Base-by-base conservation (phyloP, 768 basidiomycete genomes). In the Tylopilus intermedius region DNA sequence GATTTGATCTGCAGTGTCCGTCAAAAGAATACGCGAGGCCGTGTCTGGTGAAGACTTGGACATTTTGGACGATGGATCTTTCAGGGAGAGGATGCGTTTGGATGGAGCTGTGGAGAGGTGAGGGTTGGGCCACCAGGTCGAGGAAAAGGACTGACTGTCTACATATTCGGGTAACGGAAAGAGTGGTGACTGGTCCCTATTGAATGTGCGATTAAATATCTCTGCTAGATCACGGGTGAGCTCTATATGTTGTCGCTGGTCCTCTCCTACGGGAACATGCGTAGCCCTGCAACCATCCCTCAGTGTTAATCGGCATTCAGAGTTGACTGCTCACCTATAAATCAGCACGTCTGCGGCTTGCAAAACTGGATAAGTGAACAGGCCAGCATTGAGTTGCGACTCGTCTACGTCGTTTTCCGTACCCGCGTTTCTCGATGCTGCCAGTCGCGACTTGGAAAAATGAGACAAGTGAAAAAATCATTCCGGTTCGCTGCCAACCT, bases 221-320 rank as follows among this genome's bases (percentile, higher is more conserved):
- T 89, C 82, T 0, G 90, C 93, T 10, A 96, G 71, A 60, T 94
- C 91, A 29, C 92, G 83, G 15, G 80, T 79, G 0, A 98, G 81
- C 62, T 96, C 94, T 39, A 97, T 79, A 63, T 98, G 95, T 71
- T 98, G 95, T 21, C 83, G 81, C 64, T 97, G 95, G 67, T 98
- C 95, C 62, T 97, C 94, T 24, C 95, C 95, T 5, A 98, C 94
- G 0, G 95, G 95, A 1, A 98, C 88, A 66, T 94, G 89, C 0
- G 93, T 95, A 2, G 93, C 82, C 59, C 94, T 92, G 57, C 1
- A 7, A 8, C 9, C 10, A 13, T 33, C 18, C 22, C 42, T 47
- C 11, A 48, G 45, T 8, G 6, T 7, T 13, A 1, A 18, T 32
- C n/a, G n/a, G 39, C 1, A 18, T 32, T 38, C 24, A 32, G 5